Conservation (phyloP, 495 filamentous ascomycete species). For the Zalerion maritima region DNA sequence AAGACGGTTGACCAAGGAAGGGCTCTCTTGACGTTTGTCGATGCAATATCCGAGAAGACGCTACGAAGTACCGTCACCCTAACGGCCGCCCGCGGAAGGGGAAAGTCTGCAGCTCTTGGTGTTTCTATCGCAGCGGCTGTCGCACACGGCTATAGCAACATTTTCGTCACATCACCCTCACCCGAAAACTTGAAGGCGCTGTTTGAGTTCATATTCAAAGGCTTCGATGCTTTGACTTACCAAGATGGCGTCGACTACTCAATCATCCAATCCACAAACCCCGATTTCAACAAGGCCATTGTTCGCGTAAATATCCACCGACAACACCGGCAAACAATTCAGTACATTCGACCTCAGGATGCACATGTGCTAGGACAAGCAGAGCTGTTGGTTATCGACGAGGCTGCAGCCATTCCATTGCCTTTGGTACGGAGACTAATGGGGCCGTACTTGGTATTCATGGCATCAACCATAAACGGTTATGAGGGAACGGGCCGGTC, state of each 20-base stretch:
- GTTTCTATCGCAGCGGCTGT: slow-evolving; percentile 88
- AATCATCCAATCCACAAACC: slow-evolving; percentile 96
- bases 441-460: slow-evolving; percentile 97
- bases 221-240: slow-evolving; percentile 87
- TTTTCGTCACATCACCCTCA: slow-evolving; percentile 97
- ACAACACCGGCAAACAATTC: slow-evolving; percentile 93
- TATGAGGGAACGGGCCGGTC: slow-evolving; percentile 97
- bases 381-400: slow-evolving; percentile 92
- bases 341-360: slow-evolving; percentile 95
- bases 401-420: slow-evolving; percentile 91
- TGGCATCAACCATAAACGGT: slow-evolving; percentile 98
- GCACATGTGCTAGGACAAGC: slow-evolving; percentile 89
- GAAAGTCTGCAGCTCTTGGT: slow-evolving; percentile 92
- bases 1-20: slow-evolving; percentile 93
- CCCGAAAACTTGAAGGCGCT: slow-evolving; percentile 97
- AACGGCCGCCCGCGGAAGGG: slow-evolving; percentile 87
- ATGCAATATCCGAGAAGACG: slow-evolving; percentile 93
- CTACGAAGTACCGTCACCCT: slow-evolving; percentile 83
- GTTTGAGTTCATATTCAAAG: slow-evolving; percentile 98
- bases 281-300: slow-evolving; percentile 97
- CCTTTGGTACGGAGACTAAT: slow-evolving; percentile 86
- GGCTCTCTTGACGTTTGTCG: slow-evolving; percentile 84
- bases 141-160: slow-evolving; percentile 94
- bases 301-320: slow-evolving; percentile 92
- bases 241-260: slow-evolving; percentile 93